phyloP scores from a whole-genome alignment of 768 basidiomycete genomes.

The Coprinellus micaceus region DNA sequence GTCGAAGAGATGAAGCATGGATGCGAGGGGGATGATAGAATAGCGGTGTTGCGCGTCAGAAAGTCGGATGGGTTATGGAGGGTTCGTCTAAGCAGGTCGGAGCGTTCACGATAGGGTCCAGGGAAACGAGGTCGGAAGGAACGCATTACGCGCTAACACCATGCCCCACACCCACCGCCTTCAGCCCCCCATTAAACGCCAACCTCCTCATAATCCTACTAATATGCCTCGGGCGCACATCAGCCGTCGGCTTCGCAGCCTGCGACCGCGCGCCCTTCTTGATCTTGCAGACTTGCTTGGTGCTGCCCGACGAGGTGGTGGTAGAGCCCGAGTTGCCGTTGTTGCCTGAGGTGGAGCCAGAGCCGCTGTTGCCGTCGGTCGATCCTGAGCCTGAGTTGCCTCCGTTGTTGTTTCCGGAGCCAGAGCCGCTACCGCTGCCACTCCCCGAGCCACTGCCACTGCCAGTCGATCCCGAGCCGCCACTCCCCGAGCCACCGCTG shows the following conservation, averaged over 20 bases:
- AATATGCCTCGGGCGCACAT: constrained; percentile 24
- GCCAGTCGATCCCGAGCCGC: not conserved
- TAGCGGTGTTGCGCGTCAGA: too few relatives aligned
- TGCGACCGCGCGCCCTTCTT: not conserved
- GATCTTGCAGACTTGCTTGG: constrained; percentile 3
- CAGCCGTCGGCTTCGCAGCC: not conserved
- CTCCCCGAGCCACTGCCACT: not conserved
- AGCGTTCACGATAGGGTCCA: too few relatives aligned
- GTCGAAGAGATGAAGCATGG: too few relatives aligned
- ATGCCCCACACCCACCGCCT: not conserved
- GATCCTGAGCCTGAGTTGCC: too few relatives aligned
- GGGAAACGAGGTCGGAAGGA: too few relatives aligned
- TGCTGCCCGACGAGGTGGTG: too few relatives aligned
- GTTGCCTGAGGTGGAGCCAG: not conserved
- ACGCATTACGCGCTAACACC: not conserved
- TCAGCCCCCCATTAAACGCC: constrained; percentile 13
- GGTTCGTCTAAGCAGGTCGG: too few relatives aligned
- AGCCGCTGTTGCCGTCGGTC: too few relatives aligned
- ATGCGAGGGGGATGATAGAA: too few relatives aligned
- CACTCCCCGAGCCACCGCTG: not conserved
- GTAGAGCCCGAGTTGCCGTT: not conserved
- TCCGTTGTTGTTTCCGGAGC: too few relatives aligned
- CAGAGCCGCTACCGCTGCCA: not conserved
- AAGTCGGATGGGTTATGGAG: too few relatives aligned
- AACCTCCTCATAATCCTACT: constrained; percentile 33